Conservation (phyloP, 2,329 filamentous ascomycete species). For the Ceratocystis variospora region DNA sequence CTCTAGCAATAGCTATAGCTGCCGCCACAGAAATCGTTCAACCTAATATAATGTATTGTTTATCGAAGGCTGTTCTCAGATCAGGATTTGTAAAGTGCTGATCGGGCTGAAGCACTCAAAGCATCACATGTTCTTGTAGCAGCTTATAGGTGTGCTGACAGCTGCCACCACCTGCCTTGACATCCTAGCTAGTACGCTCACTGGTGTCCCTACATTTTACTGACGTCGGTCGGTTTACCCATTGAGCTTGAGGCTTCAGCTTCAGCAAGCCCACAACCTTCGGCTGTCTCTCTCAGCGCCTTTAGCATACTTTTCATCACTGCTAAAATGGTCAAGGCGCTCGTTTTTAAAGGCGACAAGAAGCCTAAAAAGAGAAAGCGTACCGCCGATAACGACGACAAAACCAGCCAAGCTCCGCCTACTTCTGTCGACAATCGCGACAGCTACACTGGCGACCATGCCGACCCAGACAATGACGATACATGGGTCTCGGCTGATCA, state of each 20-base stretch:
- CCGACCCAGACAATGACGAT: conserved; percentile 49
- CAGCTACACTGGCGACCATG: conserved; percentile 19
- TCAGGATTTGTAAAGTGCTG: not conserved
- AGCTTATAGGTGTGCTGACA: too few species aligned
- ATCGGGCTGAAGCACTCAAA: not conserved
- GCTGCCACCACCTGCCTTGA: too few species aligned
- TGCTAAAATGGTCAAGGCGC: conserved; percentile 62
- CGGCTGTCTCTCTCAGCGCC: not conserved
- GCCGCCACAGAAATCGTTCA: too few species aligned
- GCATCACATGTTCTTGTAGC: not conserved
- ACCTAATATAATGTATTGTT: too few species aligned
- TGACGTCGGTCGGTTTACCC: not conserved
- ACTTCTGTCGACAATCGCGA: not conserved
- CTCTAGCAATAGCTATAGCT: too few species aligned
- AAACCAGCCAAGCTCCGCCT: not conserved
- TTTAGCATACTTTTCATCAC: not conserved
- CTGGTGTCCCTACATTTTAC: too few species aligned
- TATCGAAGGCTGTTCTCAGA: too few species aligned
- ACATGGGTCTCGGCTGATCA: conserved; percentile 81
- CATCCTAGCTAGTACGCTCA: too few species aligned
- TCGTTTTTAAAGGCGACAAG: conserved; percentile 95
- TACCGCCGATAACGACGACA: conserved; percentile 20
- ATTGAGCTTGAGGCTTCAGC: not conserved
- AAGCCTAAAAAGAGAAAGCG: conserved; percentile 87
- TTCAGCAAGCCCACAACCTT: not conserved